phyloP scores from a whole-genome alignment of 2,329 filamentous ascomycete species.

The Endocalyx cinctus region DNA sequence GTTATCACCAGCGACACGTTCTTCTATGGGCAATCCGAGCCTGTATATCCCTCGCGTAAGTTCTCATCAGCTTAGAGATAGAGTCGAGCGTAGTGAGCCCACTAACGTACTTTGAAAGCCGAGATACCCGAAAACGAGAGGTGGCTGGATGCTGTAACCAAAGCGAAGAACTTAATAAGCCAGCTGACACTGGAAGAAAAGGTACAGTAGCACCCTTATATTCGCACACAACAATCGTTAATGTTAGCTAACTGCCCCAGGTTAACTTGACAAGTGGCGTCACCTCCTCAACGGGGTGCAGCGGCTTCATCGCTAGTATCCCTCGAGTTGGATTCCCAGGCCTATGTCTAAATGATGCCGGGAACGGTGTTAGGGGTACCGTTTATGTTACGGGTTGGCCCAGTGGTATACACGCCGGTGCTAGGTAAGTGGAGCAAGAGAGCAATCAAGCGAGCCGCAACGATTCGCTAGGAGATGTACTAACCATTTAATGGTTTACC shows the following conservation, averaged over 20 bases:
- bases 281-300: slow-evolving; percentile 9
- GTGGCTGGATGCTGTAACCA: slow-evolving; percentile 57
- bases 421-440: slow-evolving; percentile 7
- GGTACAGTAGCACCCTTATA: slow-evolving; percentile 9
- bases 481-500: background rate
- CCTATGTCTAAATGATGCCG: slow-evolving; percentile 11
- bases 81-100: background rate
- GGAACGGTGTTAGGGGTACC: slow-evolving; percentile 10
- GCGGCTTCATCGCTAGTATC: slow-evolving; percentile 13
- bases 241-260: slow-evolving; percentile 1
- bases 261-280: slow-evolving; percentile 11
- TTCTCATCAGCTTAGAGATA: background rate
- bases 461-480: background rate
- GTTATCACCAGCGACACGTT: slow-evolving; percentile 9
- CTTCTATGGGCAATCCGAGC: slow-evolving; percentile 13
- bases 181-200: slow-evolving; percentile 64
- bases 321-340: slow-evolving; percentile 12
- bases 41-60: slow-evolving; percentile 14
- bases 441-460: background rate
- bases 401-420: slow-evolving; percentile 11
- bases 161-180: slow-evolving; percentile 58
- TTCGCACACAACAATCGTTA: too few species aligned
- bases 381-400: slow-evolving; percentile 14
- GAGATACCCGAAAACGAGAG: slow-evolving; percentile 4
- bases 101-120: slow-evolving; percentile 2